Conservation (phyloP, 2,329 filamentous ascomycete species). For the Aspergillus fumigatiaffinis region DNA sequence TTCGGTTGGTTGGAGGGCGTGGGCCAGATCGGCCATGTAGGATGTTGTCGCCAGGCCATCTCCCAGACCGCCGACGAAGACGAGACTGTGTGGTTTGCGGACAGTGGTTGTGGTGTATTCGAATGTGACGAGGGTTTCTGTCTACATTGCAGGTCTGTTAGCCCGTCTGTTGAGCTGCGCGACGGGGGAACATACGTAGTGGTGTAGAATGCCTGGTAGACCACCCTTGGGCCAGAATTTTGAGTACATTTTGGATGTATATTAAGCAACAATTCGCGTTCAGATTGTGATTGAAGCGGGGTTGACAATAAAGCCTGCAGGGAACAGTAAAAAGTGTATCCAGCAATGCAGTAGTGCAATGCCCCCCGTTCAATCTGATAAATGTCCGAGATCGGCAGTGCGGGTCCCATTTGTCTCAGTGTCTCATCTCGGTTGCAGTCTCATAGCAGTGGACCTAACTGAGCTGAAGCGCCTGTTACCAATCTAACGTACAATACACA, state of each 20-base stretch:
- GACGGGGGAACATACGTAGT: conserved; percentile 28
- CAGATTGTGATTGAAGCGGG: background rate
- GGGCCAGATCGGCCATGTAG: conserved; percentile 50
- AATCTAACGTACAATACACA: too few relatives aligned
- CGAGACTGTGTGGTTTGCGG: conserved; percentile 45
- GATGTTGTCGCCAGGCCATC: conserved; percentile 55
- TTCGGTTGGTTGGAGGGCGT: conserved; percentile 42
- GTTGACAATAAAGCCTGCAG: background rate
- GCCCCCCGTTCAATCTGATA: conserved; percentile 1
- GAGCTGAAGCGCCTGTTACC: too few relatives aligned
- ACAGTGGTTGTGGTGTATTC: conserved; percentile 31
- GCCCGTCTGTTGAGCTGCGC: background rate
- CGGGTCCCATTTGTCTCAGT: too few relatives aligned
- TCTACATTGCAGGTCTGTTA: conserved; percentile 20
- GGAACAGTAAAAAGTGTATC: background rate
- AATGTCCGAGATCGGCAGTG: conserved; percentile 14
- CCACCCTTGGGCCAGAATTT: conserved; percentile 36
- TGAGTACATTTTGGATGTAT: conserved; percentile 24
- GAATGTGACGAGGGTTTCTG: conserved; percentile 38
- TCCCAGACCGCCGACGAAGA: conserved; percentile 57
- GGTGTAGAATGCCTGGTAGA: conserved; percentile 34
- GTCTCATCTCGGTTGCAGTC: too few relatives aligned
- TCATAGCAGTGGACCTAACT: too few relatives aligned
- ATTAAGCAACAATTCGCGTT: background rate
- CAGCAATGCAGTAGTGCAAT: background rate